A percentile compares a stretch with the other conserved stretches of the same genome.
Evolutionary conservation across 176 grass and related monocot genomes (phyloP).

Genomic region (barley (Hordeum vulgare)): DNA sequence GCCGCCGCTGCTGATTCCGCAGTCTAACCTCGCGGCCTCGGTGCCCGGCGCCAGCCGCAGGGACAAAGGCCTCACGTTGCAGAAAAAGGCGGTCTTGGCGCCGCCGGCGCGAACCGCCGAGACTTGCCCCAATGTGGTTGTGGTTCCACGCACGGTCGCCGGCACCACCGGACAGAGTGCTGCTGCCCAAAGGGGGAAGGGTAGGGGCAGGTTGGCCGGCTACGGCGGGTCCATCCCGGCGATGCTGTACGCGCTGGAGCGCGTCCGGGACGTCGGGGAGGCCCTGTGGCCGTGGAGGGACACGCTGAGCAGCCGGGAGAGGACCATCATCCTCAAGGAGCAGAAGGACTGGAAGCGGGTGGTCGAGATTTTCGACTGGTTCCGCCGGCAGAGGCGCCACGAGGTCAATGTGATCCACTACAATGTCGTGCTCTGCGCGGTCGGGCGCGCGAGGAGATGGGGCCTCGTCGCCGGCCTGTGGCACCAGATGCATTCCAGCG

Average conservation of each 20-base stretch:
- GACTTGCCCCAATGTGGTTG: not conserved
- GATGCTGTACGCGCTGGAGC: conserved; percentile 57
- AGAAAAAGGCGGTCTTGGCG: not conserved
- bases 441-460: conserved; percentile 53
- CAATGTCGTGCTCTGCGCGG: conserved; percentile 56
- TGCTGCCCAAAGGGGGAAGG: not conserved
- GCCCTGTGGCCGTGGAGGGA: conserved; percentile 71
- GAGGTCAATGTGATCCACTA: conserved; percentile 86
- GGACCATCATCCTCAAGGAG: conserved; percentile 83
- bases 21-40: not conserved
- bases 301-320: conserved; percentile 52
- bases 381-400: conserved; percentile 25
- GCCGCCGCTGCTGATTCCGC: not conserved
- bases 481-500: conserved; percentile 55
- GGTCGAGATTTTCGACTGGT: conserved; percentile 70
- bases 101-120: conserved; percentile 9
- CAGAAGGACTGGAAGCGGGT: conserved; percentile 77
- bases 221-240: conserved; percentile 69
- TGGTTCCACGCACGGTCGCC: conserved; percentile 9
- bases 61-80: not conserved
- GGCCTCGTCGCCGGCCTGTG: conserved; percentile 52
- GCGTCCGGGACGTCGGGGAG: conserved; percentile 38
- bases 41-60: not conserved
- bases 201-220: not conserved
- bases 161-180: not conserved